Evolutionary conservation across 2,329 filamentous ascomycete genomes (phyloP).

Genomic region (Thielaviopsis euricoi): DNA sequence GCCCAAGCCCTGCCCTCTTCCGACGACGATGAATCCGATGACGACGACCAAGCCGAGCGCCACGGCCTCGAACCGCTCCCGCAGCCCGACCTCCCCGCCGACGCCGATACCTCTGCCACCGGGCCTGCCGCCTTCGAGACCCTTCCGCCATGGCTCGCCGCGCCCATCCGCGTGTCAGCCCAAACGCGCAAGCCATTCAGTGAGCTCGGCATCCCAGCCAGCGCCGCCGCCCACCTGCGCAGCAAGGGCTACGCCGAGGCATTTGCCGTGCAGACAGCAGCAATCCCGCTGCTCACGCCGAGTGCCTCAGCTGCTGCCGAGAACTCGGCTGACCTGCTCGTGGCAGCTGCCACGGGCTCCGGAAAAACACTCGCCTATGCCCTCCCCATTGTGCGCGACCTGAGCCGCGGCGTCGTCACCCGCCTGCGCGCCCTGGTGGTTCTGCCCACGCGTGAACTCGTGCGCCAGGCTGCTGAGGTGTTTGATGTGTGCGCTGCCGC

Average conservation of each 20-base stretch:
- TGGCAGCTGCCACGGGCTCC: constrained; percentile 87
- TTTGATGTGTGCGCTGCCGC: constrained; percentile 57
- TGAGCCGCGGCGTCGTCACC: constrained; percentile 48
- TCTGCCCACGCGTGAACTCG: constrained; percentile 78
- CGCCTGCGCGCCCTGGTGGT: constrained; percentile 67
- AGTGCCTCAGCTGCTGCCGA: constrained; percentile 35
- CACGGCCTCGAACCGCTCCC: constrained; percentile 70
- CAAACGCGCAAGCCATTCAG: constrained; percentile 44
- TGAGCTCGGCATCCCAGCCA: constrained; percentile 43
- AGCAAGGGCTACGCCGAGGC: constrained; percentile 33
- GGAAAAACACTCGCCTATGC: constrained; percentile 91
- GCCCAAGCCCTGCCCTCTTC: constrained; percentile 19
- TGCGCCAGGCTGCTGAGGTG: constrained; percentile 66
- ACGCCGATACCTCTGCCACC: constrained; percentile 37
- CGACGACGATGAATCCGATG: constrained; percentile 18
- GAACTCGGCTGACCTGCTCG: constrained; percentile 61
- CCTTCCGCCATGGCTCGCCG: constrained; percentile 64
- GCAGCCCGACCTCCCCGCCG: constrained; percentile 50
- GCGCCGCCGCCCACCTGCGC: constrained; percentile 44
- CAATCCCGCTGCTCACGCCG: constrained; percentile 64
- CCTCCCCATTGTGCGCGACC: constrained; percentile 63
- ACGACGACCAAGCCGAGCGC: constrained; percentile 26
- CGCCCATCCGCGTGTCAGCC: constrained; percentile 52
- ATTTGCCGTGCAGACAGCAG: constrained; percentile 27
- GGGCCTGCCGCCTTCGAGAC: constrained; percentile 48